Base-by-base conservation (phyloP, 129 eudicot species). In the Erigeron canadensis region DNA sequence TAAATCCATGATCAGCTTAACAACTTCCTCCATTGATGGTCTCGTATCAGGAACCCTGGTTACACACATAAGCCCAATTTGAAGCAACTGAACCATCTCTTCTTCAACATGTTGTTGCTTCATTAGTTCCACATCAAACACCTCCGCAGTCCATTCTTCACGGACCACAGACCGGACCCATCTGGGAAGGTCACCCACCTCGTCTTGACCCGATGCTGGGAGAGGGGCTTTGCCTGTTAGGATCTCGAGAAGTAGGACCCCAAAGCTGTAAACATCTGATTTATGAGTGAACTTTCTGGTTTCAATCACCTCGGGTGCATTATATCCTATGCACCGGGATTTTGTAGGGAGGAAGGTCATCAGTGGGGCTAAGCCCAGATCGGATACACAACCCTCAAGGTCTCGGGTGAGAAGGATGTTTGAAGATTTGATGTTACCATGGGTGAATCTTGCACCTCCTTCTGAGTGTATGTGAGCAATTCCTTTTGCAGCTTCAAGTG, bases 61-160 rank as follows among this genome's bases (percentile, higher is more conserved):
- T 39, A 87, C 98, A 69, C 98, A 92, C 17, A 86, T 76, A 17
- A 92, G 87, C 11, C 91, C 98, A 75, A 92, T 83, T 60, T 89
- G 95, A 57, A 92, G 94, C 98, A 92, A 89, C 64, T 92, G 95
- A 54, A 92, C 98, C 89, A 92, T 79, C 82, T 92, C 98, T 58
- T 92, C 98, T 72, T 92, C 96, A 5, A 82, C 78, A 74, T 87
- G 81, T 42, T 75, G 86, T 62, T 69, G 75, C 82, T 76, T 86
- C 84, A 82, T 80, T 5, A 92, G 75, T 67, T 92, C 96, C 54
- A 67, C 84, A 63, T 92, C 98, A 65, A 92, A 92, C 2, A 92
- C 98, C 66, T 92, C 98, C 0, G 96, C 94, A 0, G 98, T 92
- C 98, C 98, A 92, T 50, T 92, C 98, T 72, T 92, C 98, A 46